Conservation (phyloP, 2,329 filamentous ascomycete species). For the Diplodia scrobiculata region DNA sequence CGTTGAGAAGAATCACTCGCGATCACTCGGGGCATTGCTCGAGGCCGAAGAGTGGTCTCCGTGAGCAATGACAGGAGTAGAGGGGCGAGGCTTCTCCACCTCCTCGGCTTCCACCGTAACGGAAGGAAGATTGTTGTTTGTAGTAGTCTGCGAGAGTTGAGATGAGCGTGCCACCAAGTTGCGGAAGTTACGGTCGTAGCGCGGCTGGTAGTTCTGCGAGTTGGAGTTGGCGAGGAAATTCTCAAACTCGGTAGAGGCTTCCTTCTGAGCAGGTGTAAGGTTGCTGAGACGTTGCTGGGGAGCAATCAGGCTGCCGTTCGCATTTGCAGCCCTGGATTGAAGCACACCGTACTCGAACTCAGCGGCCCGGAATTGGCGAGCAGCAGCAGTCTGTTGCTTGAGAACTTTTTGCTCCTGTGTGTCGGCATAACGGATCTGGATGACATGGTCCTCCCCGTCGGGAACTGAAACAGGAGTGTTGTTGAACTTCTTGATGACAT, state of each 20-base stretch:
- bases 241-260: slow-evolving; percentile 44
- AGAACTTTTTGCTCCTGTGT: slow-evolving; percentile 95
- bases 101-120: slow-evolving; percentile 26
- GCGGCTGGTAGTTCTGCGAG: slow-evolving; percentile 9
- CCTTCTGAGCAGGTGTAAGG: slow-evolving; percentile 41
- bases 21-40: slow-evolving; percentile 29
- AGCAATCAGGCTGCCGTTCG: slow-evolving; percentile 33
- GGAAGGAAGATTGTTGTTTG: slow-evolving; percentile 21
- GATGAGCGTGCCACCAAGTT: slow-evolving; percentile 26
- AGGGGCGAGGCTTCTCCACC: slow-evolving; percentile 23
- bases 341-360: slow-evolving; percentile 66
- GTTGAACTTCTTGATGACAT: slow-evolving; percentile 84
- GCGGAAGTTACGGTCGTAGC: slow-evolving; percentile 25
- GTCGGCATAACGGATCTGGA: slow-evolving; percentile 95
- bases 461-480: slow-evolving; percentile 62
- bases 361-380: slow-evolving; percentile 91
- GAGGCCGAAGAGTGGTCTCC: slow-evolving; percentile 29
- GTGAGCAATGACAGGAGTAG: slow-evolving; percentile 29
- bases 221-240: slow-evolving; percentile 37
- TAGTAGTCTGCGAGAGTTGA: slow-evolving; percentile 19
- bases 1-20: slow-evolving; percentile 21
- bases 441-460: slow-evolving; percentile 71
- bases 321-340: slow-evolving; percentile 23
- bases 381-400: slow-evolving; percentile 93
- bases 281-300: slow-evolving; percentile 41